Evolutionary conservation across 2,329 filamentous ascomycete species (phyloP).

Genomic region (Fusarium musae): DNA sequence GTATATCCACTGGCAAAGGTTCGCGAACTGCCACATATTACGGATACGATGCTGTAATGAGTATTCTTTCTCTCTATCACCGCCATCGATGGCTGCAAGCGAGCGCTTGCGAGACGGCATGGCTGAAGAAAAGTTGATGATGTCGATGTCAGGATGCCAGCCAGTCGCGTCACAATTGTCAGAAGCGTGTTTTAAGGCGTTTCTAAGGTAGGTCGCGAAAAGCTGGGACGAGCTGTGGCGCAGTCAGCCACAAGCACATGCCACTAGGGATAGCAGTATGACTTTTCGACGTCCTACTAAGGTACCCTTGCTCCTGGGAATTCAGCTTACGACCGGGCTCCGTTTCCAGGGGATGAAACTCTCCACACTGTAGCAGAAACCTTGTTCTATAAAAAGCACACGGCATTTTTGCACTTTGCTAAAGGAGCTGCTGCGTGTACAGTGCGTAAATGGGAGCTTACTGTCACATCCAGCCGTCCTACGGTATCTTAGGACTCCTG

Average conservation of each 20-base stretch:
- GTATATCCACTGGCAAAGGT: constrained; percentile 91
- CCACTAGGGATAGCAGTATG: neutral
- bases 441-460: constrained; percentile 24
- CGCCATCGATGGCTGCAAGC: constrained; percentile 32
- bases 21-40: constrained; percentile 96
- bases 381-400: constrained; percentile 40
- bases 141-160: constrained; percentile 28
- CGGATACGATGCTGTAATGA: constrained; percentile 72
- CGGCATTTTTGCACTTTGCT: neutral
- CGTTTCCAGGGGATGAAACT: constrained; percentile 20
- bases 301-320: neutral
- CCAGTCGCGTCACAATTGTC: constrained; percentile 43
- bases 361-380: constrained; percentile 39
- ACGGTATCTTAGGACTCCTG: constrained; percentile 37
- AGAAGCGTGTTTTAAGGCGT: constrained; percentile 32
- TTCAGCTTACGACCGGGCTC: constrained; percentile 24
- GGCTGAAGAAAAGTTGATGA: constrained; percentile 23
- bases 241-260: constrained; percentile 45
- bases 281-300: constrained; percentile 5
- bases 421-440: constrained; percentile 20
- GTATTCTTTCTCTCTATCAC: constrained; percentile 23
- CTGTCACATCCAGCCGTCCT: constrained; percentile 28
- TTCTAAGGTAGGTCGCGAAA: constrained; percentile 36
- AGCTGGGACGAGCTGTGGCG: constrained; percentile 34
- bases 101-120: constrained; percentile 46